phyloP scores from a whole-genome alignment of 139 green algal species.

The Choricystis sp. region DNA sequence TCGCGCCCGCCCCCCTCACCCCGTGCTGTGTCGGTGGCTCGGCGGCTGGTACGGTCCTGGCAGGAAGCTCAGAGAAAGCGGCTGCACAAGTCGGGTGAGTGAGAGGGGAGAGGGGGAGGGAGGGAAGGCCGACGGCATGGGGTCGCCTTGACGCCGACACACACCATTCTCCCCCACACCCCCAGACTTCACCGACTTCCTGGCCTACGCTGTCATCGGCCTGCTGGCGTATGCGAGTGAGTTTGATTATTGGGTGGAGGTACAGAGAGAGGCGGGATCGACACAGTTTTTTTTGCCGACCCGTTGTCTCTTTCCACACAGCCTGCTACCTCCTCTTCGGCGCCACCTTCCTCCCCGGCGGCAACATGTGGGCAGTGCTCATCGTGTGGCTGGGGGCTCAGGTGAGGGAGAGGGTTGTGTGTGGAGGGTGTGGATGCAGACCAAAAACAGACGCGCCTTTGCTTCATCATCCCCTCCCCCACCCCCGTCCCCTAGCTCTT shows the following conservation, averaged over 20 bases:
- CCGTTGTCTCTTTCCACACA: neutral
- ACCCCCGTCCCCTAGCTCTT: conserved; percentile 1
- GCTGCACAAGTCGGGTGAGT: too few species aligned
- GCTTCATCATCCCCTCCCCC: neutral
- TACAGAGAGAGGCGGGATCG: neutral
- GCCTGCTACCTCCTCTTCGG: conserved; percentile 17
- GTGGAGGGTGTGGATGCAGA: neutral
- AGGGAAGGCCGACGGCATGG: too few species aligned
- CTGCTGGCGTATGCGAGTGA: neutral
- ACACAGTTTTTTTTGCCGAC: neutral
- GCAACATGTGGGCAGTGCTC: conserved; percentile 13
- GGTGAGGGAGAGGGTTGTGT: neutral
- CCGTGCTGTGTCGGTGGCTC: too few species aligned
- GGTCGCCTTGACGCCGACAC: too few species aligned
- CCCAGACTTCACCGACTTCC: too few species aligned
- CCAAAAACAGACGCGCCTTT: too few species aligned
- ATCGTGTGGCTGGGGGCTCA: conserved; percentile 13
- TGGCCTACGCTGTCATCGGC: neutral
- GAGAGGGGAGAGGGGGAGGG: too few species aligned
- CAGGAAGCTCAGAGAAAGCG: too few species aligned
- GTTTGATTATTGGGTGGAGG: neutral
- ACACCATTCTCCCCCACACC: too few species aligned
- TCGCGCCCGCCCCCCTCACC: too few species aligned
- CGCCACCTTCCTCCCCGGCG: conserved; percentile 15
- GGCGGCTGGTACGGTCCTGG: too few species aligned